phyloP scores from a whole-genome alignment of 345 rosid species.

The Pseudoturritis turrita region DNA sequence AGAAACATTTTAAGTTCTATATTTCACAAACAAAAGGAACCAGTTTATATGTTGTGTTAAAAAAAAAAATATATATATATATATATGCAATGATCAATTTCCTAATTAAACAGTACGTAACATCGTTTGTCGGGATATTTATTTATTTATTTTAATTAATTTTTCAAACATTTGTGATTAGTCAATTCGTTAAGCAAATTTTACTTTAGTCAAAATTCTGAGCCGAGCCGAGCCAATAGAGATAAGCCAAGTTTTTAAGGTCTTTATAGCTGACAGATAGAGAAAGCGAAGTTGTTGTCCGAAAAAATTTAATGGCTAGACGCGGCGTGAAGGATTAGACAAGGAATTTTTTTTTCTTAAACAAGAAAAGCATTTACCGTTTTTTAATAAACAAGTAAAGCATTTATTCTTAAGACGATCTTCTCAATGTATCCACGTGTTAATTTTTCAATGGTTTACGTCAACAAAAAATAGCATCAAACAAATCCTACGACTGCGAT shows the following conservation, averaged over 20 bases:
- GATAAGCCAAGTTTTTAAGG: neutral
- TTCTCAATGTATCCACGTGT: slow-evolving; percentile 17
- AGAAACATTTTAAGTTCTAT: too few relatives aligned
- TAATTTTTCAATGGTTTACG: neutral
- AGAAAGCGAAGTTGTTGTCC: slow-evolving; percentile 23
- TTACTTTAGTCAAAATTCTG: too few relatives aligned
- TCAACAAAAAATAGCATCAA: slow-evolving; percentile 12
- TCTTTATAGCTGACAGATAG: slow-evolving; percentile 9
- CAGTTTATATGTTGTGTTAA: too few relatives aligned
- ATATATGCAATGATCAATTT: neutral
- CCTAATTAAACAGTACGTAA: neutral
- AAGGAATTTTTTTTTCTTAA: slow-evolving; percentile 17
- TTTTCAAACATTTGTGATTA: neutral
- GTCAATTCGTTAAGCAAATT: neutral
- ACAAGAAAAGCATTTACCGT: slow-evolving; percentile 11
- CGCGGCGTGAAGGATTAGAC: slow-evolving; percentile 40
- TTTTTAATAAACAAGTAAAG: slow-evolving; percentile 15
- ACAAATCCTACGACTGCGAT: slow-evolving; percentile 1
- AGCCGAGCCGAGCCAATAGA: neutral
- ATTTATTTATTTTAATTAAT: neutral
- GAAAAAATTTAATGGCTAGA: slow-evolving; percentile 21
- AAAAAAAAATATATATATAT: too few relatives aligned
- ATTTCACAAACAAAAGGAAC: too few relatives aligned
- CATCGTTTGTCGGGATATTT: neutral
- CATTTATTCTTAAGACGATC: slow-evolving; percentile 26